Percentiles rank a stretch among this genome's conserved stretches.
Evolutionary conservation across 352 stramenopile species (phyloP).

Genomic region (Phytophthora sp.): DNA sequence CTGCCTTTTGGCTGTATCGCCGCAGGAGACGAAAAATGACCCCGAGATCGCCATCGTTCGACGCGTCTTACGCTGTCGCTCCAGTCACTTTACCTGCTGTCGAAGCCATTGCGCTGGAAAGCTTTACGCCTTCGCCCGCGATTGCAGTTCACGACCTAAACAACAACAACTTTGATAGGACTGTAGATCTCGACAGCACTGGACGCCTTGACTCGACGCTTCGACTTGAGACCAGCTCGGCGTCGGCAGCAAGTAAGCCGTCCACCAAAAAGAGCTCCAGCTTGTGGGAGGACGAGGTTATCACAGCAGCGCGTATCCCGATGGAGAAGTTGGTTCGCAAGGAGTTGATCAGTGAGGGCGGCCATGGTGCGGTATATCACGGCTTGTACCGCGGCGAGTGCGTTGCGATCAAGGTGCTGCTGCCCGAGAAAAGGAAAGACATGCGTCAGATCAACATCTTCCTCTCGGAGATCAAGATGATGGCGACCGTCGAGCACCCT

Average conservation of each 20-base stretch:
- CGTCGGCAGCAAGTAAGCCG: constrained; percentile 5
- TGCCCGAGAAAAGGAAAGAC: constrained; percentile 40
- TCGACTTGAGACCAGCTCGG: constrained; percentile 20
- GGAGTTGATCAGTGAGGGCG: constrained; percentile 49
- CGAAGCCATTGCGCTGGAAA: constrained; percentile 20
- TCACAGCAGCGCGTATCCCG: constrained; percentile 46
- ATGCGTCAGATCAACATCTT: constrained; percentile 62
- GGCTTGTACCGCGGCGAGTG: constrained; percentile 47
- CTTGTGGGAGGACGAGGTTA: constrained; percentile 45
- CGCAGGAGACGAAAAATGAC: constrained; percentile 22
- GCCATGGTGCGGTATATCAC: constrained; percentile 53
- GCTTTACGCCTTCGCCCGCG: constrained; percentile 14
- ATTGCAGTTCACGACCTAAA: constrained; percentile 11
- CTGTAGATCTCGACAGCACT: constrained; percentile 30
- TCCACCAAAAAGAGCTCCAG: constrained; percentile 1
- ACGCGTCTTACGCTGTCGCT: constrained; percentile 19
- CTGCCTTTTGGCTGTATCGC: constrained; percentile 30
- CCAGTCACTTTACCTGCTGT: constrained; percentile 14
- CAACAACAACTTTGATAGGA: constrained; percentile 35
- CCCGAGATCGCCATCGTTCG: constrained; percentile 17
- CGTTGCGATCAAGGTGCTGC: constrained; percentile 64
- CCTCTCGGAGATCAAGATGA: constrained; percentile 60
- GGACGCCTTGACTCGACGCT: constrained; percentile 30
- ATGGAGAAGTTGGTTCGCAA: constrained; percentile 52
- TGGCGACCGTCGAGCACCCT: constrained; percentile 60